Conservation (phyloP, 192 early-diverging fungal genomes). For the Entomortierella parvispora region DNA sequence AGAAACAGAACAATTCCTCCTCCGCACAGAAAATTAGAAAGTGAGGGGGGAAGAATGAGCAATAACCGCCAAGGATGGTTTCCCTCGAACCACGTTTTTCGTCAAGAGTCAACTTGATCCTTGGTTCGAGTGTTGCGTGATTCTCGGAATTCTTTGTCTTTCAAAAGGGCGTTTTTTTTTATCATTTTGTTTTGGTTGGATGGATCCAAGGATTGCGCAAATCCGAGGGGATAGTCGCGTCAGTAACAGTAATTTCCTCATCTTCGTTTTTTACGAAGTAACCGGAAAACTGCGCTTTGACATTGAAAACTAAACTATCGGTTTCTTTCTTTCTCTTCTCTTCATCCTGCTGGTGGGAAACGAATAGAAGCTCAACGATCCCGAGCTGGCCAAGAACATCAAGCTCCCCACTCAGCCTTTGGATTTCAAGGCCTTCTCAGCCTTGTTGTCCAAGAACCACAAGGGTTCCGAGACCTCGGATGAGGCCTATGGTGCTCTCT, state of each 20-base stretch:
- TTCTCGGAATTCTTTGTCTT: slow-evolving; percentile 2
- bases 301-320: too few relatives aligned
- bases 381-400: slow-evolving; percentile 18
- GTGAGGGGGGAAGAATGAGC: too few relatives aligned
- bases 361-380: slow-evolving; percentile 1
- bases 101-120: background rate
- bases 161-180: background rate
- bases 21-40: too few relatives aligned
- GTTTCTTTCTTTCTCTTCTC: background rate
- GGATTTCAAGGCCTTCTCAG: slow-evolving; percentile 26
- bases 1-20: too few relatives aligned
- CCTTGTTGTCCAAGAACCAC: slow-evolving; percentile 20
- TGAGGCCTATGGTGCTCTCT: slow-evolving; percentile 14
- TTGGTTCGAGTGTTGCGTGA: background rate
- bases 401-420: slow-evolving; percentile 26
- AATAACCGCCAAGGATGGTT: too few relatives aligned
- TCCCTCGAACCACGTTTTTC: background rate
- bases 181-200: background rate
- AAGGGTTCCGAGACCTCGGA: slow-evolving; percentile 19
- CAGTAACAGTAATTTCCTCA: background rate
- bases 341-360: background rate
- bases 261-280: too few relatives aligned
- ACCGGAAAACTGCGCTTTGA: too few relatives aligned
- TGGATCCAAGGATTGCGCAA: background rate
- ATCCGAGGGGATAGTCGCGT: background rate